Evolutionary conservation across 768 basidiomycete species (phyloP), one percentile per base, ranked within the genome.

Genomic region (Daedalea quercina): DNA sequence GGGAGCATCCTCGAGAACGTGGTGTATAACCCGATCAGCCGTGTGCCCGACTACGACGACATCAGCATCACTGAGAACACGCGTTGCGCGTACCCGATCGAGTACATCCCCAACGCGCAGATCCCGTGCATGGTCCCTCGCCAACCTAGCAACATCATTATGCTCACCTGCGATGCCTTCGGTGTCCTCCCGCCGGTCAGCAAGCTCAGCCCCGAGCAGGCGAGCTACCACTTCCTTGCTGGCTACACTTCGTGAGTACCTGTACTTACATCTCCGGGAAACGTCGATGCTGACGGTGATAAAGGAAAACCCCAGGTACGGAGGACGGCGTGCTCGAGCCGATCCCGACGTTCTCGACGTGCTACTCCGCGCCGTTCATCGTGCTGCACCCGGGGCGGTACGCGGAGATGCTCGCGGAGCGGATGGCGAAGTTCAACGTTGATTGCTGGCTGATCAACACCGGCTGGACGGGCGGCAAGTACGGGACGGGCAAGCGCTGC

Each of bases 371-470:
- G 40, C 96, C 96, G n/a, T 98, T 99, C 81, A 97, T 99, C 68
- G 87, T 97, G 60, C 89, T 96, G 52, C 95, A 96, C 71, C 94
- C 94, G 43, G 82, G 89, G 33, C 87, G 94, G 57, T 99, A 99
- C 70, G 95, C 96, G 40, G 79, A 87, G 70, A 99, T 99, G 96
- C 78, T 99, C 60, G 93, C 95, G 0, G 86, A 91, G 60, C 84
- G 89, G 63, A 98, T 99, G 94, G 72, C 84, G 53, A 81, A 84
- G 70, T 77, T 89, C 75, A 79, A 90, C 51, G 93, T 94, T 61
- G 72, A 93, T 70, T 96, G 94, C 77, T 99, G 93, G 92, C 79
- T 98, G 66, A 89, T 99, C 82, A 98, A 99, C 85, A 99, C 95
- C 2, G 95, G 90, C 56, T 94, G 91, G 91, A 87, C 90, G 49